Percentiles rank a stretch among this genome's conserved stretches.
Conservation (phyloP, 148 eudicot genomes). For the Gaultheria prostrata region DNA sequence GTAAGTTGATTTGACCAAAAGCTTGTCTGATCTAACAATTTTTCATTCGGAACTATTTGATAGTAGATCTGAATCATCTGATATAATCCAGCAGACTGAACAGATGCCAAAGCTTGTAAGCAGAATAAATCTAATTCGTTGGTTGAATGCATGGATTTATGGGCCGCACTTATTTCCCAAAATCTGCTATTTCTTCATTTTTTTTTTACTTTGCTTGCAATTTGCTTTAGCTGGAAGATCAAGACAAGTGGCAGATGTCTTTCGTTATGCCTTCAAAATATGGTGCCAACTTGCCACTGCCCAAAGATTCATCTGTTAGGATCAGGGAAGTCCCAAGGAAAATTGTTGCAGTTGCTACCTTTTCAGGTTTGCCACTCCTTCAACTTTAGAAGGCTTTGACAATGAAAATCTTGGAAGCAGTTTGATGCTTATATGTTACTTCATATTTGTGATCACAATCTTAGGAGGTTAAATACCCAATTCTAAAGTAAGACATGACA, state of each 20-base stretch:
- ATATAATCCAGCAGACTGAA: conserved; percentile 3
- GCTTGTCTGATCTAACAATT: background rate
- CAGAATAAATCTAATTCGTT: background rate
- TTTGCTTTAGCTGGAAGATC: conserved; percentile 40
- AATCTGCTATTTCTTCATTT: background rate
- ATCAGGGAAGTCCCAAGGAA: conserved; percentile 79
- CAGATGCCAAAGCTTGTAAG: background rate
- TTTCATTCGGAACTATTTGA: background rate
- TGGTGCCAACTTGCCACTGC: conserved; percentile 78
- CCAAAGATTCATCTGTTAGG: conserved; percentile 81
- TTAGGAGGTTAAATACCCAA: background rate
- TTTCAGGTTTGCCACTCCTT: conserved; percentile 64
- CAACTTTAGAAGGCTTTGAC: background rate
- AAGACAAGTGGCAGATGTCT: conserved; percentile 87
- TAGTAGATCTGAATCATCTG: background rate
- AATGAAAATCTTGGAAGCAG: background rate
- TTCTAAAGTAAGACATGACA: background rate
- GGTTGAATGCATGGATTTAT: background rate
- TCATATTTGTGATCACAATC: background rate
- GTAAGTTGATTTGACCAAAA: background rate
- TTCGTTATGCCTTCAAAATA: conserved; percentile 95
- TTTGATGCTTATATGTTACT: background rate
- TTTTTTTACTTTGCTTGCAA: conserved; percentile 5
- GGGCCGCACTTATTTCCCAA: background rate
- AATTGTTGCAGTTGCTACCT: conserved; percentile 71